Percentiles rank a stretch among this genome's conserved stretches.
These are phyloP conservation scores for Pichia inconspicua DNA, from an alignment of 1,139 yeast species.

Conservation along the genomic window DNA sequence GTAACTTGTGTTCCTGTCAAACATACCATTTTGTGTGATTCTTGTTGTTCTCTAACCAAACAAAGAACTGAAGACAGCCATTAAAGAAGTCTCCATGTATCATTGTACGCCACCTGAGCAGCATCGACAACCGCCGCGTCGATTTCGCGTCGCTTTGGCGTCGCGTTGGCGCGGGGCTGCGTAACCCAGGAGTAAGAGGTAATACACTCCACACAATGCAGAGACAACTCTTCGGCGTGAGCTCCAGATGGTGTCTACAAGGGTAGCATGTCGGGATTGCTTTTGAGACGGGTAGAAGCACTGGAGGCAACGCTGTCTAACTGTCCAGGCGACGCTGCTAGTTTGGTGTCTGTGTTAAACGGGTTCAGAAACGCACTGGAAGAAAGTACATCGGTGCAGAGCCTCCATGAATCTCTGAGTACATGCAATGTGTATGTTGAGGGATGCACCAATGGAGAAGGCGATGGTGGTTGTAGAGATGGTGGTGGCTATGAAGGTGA, in stretches of 20 bases:
- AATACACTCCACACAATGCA: no score
- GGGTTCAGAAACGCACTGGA: not conserved
- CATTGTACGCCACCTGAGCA: not conserved
- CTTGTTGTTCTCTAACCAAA: not conserved
- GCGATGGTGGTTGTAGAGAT: no score
- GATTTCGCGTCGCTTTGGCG: not conserved
- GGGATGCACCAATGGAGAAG: not conserved
- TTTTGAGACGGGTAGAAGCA: not conserved
- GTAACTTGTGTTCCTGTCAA: not conserved
- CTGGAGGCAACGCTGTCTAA: not conserved
- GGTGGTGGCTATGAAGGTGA: not conserved
- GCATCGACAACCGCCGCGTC: not conserved
- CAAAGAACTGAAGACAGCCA: not conserved
- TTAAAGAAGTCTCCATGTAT: not conserved
- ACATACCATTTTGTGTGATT: constrained; percentile 2
- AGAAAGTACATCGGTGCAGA: not conserved
- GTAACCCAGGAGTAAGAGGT: not conserved
- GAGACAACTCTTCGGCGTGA: no score
- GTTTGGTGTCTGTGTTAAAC: not conserved
- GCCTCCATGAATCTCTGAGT: not conserved
- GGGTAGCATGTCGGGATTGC: not conserved
- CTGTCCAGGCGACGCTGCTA: not conserved
- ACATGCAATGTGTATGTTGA: not conserved
- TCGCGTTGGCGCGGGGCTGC: no score
- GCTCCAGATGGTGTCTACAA: no score